These are phyloP conservation scores for Salix suchowensis DNA, from an alignment of 345 rosid genomes.

Conservation along the genomic window DNA sequence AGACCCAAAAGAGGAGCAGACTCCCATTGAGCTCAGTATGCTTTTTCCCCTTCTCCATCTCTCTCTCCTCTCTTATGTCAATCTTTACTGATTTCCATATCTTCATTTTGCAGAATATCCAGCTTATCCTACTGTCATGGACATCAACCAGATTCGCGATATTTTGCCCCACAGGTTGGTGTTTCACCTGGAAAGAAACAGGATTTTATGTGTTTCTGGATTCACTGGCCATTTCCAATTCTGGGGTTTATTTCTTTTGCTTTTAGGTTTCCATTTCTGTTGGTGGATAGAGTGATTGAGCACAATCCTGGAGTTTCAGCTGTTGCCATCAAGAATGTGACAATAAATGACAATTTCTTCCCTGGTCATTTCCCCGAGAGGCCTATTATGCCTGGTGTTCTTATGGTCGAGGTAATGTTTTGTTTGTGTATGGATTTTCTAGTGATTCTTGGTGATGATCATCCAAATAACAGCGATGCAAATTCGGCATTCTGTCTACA, in stretches of 20 bases:
- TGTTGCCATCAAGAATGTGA: slow-evolving; percentile 92
- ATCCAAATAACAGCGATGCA: not conserved
- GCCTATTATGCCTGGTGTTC: slow-evolving; percentile 99
- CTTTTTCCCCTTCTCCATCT: not conserved
- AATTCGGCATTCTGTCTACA: not conserved
- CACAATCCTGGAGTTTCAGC: slow-evolving; percentile 90
- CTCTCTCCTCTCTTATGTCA: not conserved
- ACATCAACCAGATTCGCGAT: slow-evolving; percentile 80
- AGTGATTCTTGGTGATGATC: not conserved
- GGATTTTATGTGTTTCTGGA: not conserved
- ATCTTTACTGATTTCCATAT: not conserved
- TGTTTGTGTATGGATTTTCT: not conserved
- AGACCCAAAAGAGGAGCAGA: slow-evolving; percentile 24
- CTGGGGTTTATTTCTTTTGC: too few species aligned
- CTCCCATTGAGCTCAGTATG: slow-evolving; percentile 50
- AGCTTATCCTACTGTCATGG: slow-evolving; percentile 83
- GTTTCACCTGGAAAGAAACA: not conserved
- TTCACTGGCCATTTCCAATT: not conserved
- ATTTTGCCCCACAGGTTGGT: slow-evolving; percentile 84
- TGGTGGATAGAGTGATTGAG: slow-evolving; percentile 98
- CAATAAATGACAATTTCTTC: slow-evolving; percentile 95
- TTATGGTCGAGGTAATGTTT: slow-evolving; percentile 85
- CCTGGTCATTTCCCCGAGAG: slow-evolving; percentile 99
- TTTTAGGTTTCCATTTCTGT: slow-evolving; percentile 84
- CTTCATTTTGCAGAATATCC: slow-evolving; percentile 38